phyloP scores from a whole-genome alignment of 2,329 filamentous ascomycete genomes.

The Pochonia chlamydosporia region DNA sequence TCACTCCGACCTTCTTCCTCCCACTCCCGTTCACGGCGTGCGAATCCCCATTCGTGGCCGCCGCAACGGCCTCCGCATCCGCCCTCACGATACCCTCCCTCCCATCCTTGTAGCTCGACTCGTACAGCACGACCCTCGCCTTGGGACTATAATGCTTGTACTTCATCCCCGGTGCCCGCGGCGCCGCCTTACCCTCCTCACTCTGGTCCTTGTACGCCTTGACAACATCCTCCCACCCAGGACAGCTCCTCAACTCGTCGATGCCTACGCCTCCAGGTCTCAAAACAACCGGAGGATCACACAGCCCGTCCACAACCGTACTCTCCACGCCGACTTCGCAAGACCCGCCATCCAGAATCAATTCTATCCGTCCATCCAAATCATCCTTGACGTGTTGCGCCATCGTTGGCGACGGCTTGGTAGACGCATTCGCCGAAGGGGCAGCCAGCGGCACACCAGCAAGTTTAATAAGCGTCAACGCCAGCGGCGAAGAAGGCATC shows the following conservation, averaged over 20 bases:
- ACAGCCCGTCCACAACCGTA: constrained; percentile 90
- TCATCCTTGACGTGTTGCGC: constrained; percentile 88
- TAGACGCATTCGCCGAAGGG: constrained; percentile 91
- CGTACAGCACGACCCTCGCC: constrained; percentile 79
- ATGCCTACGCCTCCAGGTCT: constrained; percentile 83
- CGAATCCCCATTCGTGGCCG: constrained; percentile 7
- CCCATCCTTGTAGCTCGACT: constrained; percentile 40
- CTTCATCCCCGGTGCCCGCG: constrained; percentile 94
- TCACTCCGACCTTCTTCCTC: constrained; percentile 39
- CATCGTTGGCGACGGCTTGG: constrained; percentile 84
- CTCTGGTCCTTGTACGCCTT: constrained; percentile 75
- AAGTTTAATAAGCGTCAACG: constrained; percentile 77
- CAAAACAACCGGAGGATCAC: constrained; percentile 72
- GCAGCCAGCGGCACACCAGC: constrained; percentile 77
- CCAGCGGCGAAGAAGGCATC: constrained; percentile 82
- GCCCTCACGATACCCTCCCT: constrained; percentile 27
- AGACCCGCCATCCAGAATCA: constrained; percentile 83
- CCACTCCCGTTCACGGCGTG: constrained; percentile 15
- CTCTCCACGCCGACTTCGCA: constrained; percentile 92
- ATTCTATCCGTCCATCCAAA: constrained; percentile 71
- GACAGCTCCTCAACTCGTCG: constrained; percentile 66
- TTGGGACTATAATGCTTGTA: constrained; percentile 96
- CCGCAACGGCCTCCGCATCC: constrained; percentile 23
- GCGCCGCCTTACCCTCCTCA: constrained; percentile 57
- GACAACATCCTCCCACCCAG: constrained; percentile 74